Evolutionary conservation across 139 green algal species (phyloP), one percentile per base, ranked within the genome.

Genomic region (Picocystis salinarum): DNA sequence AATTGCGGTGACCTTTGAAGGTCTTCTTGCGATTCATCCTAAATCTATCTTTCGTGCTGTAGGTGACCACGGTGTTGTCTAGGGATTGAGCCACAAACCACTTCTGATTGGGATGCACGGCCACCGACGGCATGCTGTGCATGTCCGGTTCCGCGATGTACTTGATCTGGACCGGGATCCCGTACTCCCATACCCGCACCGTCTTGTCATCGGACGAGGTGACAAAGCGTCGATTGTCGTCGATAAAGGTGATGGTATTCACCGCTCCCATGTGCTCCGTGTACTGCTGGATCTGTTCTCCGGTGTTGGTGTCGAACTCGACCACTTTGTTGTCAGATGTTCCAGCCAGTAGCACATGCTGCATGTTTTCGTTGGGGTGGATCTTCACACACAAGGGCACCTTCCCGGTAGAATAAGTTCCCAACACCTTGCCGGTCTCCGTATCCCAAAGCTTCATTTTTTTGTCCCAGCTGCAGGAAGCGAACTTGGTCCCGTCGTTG

Each of bases 221-320:
- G 4, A 59, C 52, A 41, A 68, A 71, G 6, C 57, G 46, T 24
- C 55, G 23, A 42, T 69, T 69, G 26, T 87, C 79, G 56, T 98
- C 87, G 22, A 93, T 69, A 50, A 96, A 98, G 15, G 85, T 94
- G 24, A 98, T 77, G 0, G 79, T 87, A 74, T 98, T 98, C 39
- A 98, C 85, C 0, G 83, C 66, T 0, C 68, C 85, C 55, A 96
- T 46, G 54, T 98, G 88, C 60, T 95, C 91, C 62, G 94, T 81
- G 69, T 96, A 96, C 63, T 91, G 74, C 74, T 93, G 71, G 9
- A 64, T 6, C 26, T 6, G 4, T n/a, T 36, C 41, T 9, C 19
- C 19, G 7, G 11, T 13, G 17, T 48, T n/a, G 17, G 18, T 33
- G 19, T 39, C 19, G 19, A 48, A 36, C 57, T 74, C 61, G 18